Evolutionary conservation across 441 rosid species (phyloP).

Genomic region (Eutrema salsugineum): DNA sequence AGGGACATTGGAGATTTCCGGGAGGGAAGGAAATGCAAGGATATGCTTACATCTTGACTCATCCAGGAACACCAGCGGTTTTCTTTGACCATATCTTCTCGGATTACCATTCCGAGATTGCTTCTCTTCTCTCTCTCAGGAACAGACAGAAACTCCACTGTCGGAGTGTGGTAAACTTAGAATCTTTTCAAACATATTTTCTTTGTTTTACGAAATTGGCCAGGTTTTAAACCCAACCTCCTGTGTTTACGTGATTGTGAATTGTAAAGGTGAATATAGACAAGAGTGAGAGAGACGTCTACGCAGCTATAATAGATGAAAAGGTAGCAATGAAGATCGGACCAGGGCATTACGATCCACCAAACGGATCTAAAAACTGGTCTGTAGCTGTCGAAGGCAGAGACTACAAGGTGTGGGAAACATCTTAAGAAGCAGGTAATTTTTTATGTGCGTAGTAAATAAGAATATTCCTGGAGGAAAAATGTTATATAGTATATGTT

Average conservation of each 20-base stretch:
- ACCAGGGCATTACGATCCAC: slow-evolving; percentile 87
- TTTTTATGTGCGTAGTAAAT: slow-evolving; percentile 1
- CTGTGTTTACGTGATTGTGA: background rate
- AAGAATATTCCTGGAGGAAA: slow-evolving; percentile 5
- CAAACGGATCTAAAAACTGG: slow-evolving; percentile 51
- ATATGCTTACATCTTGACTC: slow-evolving; percentile 89
- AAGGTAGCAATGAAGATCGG: slow-evolving; percentile 88
- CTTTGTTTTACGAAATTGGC: background rate
- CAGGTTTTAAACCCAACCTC: background rate
- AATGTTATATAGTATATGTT: background rate
- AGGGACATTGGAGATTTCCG: slow-evolving; percentile 99
- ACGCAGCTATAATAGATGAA: slow-evolving; percentile 74
- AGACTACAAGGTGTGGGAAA: slow-evolving; percentile 89
- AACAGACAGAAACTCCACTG: slow-evolving; percentile 75
- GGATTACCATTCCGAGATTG: slow-evolving; percentile 67
- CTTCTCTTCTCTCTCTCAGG: slow-evolving; percentile 69
- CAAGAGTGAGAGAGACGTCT: slow-evolving; percentile 78
- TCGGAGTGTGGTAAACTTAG: slow-evolving; percentile 59
- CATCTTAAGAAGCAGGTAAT: slow-evolving; percentile 33
- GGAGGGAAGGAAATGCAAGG: slow-evolving; percentile 95
- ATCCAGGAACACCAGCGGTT: slow-evolving; percentile 95
- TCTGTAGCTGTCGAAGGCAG: slow-evolving; percentile 57
- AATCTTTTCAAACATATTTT: background rate
- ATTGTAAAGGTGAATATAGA: slow-evolving; percentile 31
- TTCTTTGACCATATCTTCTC: slow-evolving; percentile 85